Conservation (phyloP, 2,329 filamentous ascomycete species). For the Diaporthe eres region DNA sequence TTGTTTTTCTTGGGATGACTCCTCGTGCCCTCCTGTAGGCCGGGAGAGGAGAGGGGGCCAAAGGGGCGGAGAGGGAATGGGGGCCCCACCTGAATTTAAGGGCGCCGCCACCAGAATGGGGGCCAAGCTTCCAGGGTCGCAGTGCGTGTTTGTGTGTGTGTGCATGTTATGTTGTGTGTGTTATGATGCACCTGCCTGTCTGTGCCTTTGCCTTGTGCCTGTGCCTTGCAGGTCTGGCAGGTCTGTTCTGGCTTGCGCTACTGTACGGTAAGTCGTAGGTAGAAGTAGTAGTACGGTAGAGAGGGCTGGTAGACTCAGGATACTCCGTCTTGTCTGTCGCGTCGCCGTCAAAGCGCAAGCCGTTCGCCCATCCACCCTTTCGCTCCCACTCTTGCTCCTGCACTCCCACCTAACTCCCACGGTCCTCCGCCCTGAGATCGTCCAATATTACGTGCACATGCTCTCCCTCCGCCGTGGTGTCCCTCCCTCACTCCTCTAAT, state of each 20-base stretch:
- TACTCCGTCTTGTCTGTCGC: conserved; percentile 12
- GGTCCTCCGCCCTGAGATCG: conserved; percentile 1
- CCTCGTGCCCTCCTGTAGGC: neutral
- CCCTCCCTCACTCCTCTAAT: conserved; percentile 35
- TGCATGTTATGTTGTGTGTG: neutral
- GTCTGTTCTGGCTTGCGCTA: conserved; percentile 3
- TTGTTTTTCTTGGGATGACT: conserved; percentile 25
- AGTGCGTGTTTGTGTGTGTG: neutral
- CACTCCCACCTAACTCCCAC: neutral
- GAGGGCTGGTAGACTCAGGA: neutral
- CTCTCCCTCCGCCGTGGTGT: conserved; percentile 7
- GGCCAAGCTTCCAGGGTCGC: conserved; percentile 18
- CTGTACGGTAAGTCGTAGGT: neutral
- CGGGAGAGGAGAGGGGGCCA: conserved; percentile 5
- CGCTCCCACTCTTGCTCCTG: neutral
- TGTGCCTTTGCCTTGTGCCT: neutral
- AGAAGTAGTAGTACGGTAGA: neutral
- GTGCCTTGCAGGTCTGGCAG: conserved; percentile 13
- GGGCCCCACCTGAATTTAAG: conserved; percentile 17
- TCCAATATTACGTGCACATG: conserved; percentile 34
- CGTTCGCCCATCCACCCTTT: neutral
- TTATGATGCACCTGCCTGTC: neutral
- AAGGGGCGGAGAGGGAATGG: conserved; percentile 5
- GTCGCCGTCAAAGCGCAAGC: conserved; percentile 29
- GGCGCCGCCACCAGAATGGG: conserved; percentile 7